phyloP scores from a whole-genome alignment of 176 grass and related monocot genomes.

The Dactylis glomerata region DNA sequence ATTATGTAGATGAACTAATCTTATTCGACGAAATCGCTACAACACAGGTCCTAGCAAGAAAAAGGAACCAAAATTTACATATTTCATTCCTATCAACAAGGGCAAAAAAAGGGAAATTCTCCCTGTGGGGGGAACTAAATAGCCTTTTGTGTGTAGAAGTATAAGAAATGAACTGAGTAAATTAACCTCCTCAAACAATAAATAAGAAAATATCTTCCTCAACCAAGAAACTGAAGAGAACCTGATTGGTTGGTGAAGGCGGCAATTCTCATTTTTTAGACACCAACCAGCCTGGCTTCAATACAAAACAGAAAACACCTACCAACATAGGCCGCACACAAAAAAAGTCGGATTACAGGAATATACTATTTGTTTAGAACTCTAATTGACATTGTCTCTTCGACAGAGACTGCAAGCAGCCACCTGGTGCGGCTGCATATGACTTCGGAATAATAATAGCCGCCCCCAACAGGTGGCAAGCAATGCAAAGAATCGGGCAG shows the following conservation, averaged over 20 bases:
- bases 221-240: background rate
- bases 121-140: background rate
- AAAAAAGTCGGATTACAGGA: background rate
- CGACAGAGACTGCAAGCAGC: background rate
- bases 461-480: slow-evolving; percentile 6
- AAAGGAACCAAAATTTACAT: background rate
- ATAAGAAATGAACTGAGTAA: too few species aligned
- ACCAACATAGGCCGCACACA: background rate
- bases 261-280: slow-evolving; percentile 1
- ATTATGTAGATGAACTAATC: background rate
- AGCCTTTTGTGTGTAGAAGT: background rate
- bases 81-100: background rate
- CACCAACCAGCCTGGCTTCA: background rate
- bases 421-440: background rate
- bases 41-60: background rate
- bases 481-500: background rate
- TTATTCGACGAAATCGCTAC: background rate
- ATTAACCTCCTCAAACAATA: background rate
- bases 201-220: background rate
- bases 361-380: background rate
- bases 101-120: background rate
- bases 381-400: background rate
- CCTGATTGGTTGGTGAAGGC: slow-evolving; percentile 5
- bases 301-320: background rate
- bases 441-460: slow-evolving; percentile 14